These are phyloP conservation scores for Lasiodiplodia theobromae DNA, from an alignment of 2,329 filamentous ascomycete genomes.

Conservation along the genomic window DNA sequence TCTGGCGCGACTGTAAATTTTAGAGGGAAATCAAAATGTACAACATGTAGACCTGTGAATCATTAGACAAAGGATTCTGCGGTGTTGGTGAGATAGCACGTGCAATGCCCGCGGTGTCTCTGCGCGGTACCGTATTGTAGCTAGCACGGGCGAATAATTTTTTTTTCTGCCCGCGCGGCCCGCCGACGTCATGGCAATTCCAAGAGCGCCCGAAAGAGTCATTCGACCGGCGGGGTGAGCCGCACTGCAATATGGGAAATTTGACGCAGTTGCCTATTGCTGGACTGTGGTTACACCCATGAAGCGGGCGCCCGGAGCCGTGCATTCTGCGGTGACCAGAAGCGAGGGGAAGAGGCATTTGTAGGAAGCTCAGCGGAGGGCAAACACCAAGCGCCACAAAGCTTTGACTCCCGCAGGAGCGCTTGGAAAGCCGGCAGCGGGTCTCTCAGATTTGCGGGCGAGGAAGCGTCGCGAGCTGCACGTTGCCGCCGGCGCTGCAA, in stretches of 20 bases:
- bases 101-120: slow-evolving; percentile 7
- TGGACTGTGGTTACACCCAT: not conserved
- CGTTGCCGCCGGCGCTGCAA: slow-evolving; percentile 23
- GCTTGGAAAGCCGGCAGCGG: too few species aligned
- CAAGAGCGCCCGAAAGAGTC: slow-evolving; percentile 23
- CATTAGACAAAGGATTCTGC: not conserved
- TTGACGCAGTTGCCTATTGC: slow-evolving; percentile 14
- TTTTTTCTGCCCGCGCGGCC: slow-evolving; percentile 16
- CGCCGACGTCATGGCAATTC: slow-evolving; percentile 22
- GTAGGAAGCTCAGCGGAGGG: slow-evolving; percentile 21
- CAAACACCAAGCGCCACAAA: slow-evolving; percentile 27
- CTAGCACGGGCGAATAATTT: slow-evolving; percentile 13
- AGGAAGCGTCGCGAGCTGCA: slow-evolving; percentile 12
- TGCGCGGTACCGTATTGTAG: not conserved
- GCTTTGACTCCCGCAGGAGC: slow-evolving; percentile 23
- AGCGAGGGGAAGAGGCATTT: slow-evolving; percentile 5
- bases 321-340: slow-evolving; percentile 8
- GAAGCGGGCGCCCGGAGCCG: not conserved
- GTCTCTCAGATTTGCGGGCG: slow-evolving; percentile 3
- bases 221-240: slow-evolving; percentile 17
- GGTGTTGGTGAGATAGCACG: slow-evolving; percentile 4
- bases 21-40: not conserved
- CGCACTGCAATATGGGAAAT: not conserved
- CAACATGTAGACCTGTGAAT: slow-evolving; percentile 13
- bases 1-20: too few species aligned